phyloP scores from a whole-genome alignment of 768 basidiomycete genomes.

The Imleria badia region DNA sequence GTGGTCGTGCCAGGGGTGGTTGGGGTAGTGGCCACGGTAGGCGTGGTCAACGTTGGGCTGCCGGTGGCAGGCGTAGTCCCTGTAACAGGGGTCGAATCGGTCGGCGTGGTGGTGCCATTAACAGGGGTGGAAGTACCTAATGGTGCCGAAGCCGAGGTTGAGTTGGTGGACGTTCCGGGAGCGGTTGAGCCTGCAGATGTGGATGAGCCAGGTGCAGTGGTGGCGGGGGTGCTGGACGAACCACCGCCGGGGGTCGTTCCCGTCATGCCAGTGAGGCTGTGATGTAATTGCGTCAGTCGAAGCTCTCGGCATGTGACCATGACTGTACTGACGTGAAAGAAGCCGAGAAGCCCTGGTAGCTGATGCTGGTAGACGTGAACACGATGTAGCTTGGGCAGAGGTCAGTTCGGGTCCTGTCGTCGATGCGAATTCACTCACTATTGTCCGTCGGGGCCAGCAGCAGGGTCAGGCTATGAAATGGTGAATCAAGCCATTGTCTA shows the following conservation, averaged over 20 bases:
- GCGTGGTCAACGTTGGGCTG: constrained; percentile 30
- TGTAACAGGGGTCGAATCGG: constrained; percentile 3
- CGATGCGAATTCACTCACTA: constrained; percentile 46
- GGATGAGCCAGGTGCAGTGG: constrained; percentile 11
- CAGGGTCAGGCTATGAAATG: constrained; percentile 47
- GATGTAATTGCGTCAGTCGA: constrained; percentile 4
- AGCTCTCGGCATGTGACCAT: background rate
- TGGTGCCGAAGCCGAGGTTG: background rate
- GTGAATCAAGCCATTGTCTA: background rate
- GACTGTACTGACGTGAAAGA: constrained; percentile 49
- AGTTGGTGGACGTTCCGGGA: background rate
- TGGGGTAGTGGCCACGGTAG: background rate
- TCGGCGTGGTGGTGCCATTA: constrained; percentile 7
- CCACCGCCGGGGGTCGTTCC: constrained; percentile 42
- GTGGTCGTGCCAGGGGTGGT: constrained; percentile 1
- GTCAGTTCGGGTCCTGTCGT: constrained; percentile 1
- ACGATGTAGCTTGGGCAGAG: constrained; percentile 53
- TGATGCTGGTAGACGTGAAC: constrained; percentile 43
- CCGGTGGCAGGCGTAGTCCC: constrained; percentile 9
- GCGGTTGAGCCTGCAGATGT: constrained; percentile 14
- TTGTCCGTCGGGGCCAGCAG: constrained; percentile 50
- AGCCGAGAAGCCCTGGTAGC: constrained; percentile 48
- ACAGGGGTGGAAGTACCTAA: constrained; percentile 19
- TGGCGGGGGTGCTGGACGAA: constrained; percentile 18
- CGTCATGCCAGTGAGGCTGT: constrained; percentile 56